A percentile compares a stretch with the other conserved stretches of the same genome.
phyloP scores from a whole-genome alignment of 768 basidiomycete species.

The Boletus rufocinnamomeus region DNA sequence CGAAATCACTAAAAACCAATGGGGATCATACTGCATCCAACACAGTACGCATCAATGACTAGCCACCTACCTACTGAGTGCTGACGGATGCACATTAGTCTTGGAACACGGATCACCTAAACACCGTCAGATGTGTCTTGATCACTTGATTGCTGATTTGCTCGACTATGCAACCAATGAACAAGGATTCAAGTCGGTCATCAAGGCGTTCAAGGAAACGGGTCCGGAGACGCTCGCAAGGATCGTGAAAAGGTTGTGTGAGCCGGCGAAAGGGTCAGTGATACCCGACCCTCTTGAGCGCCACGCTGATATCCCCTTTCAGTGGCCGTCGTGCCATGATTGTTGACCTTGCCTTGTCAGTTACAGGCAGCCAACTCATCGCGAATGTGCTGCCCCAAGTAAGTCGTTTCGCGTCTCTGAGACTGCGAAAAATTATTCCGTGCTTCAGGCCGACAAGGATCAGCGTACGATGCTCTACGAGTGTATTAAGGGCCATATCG shows the following conservation, averaged over 20 bases:
- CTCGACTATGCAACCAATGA: constrained; percentile 80
- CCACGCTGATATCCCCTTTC: constrained; percentile 24
- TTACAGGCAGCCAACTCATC: constrained; percentile 84
- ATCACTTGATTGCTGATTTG: constrained; percentile 74
- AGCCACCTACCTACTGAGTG: neutral
- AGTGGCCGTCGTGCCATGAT: constrained; percentile 80
- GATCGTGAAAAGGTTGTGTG: constrained; percentile 81
- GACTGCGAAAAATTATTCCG: constrained; percentile 11
- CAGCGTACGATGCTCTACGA: constrained; percentile 82
- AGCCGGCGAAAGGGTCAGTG: constrained; percentile 74
- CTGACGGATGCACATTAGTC: constrained; percentile 44
- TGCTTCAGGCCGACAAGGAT: constrained; percentile 74
- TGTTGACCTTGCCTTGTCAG: constrained; percentile 81
- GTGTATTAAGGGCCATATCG: constrained; percentile 84
- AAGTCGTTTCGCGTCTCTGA: constrained; percentile 22
- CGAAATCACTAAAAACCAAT: constrained; percentile 83
- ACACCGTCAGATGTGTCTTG: constrained; percentile 74
- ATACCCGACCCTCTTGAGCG: neutral
- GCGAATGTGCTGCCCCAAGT: constrained; percentile 80
- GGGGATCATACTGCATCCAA: constrained; percentile 87
- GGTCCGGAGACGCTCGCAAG: constrained; percentile 73
- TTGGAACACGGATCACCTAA: constrained; percentile 81
- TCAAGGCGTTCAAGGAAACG: constrained; percentile 84
- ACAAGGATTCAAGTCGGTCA: constrained; percentile 86
- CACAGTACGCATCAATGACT: constrained; percentile 57